A percentile compares a stretch with the other conserved stretches of the same genome.
These are phyloP conservation scores for Amphichorda felina DNA, from an alignment of 2,329 filamentous ascomycete species.

Conservation along the genomic window DNA sequence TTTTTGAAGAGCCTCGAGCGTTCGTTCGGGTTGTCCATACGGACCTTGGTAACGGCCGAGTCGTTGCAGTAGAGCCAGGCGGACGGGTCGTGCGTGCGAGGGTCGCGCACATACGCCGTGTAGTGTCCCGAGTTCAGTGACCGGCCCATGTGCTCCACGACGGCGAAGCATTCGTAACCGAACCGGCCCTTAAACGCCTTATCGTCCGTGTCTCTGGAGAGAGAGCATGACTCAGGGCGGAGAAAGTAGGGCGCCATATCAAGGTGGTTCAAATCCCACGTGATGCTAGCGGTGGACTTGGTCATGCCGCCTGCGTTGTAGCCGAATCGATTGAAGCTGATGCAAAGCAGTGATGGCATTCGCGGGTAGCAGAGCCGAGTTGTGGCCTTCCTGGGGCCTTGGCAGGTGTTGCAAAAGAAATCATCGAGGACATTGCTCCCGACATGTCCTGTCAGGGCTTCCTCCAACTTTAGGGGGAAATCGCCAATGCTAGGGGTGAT, in stretches of 20 bases:
- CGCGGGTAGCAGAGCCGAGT: constrained; percentile 66
- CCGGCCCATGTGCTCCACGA: constrained; percentile 64
- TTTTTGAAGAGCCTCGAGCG: constrained; percentile 26
- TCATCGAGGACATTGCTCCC: constrained; percentile 54
- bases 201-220: constrained; percentile 13
- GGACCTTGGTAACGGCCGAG: constrained; percentile 21
- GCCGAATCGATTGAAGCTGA: constrained; percentile 57
- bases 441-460: constrained; percentile 60
- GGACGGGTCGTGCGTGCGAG: constrained; percentile 26
- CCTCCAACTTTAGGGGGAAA: constrained; percentile 29
- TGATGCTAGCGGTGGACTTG: constrained; percentile 62
- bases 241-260: constrained; percentile 35
- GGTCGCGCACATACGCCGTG: constrained; percentile 55
- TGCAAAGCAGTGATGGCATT: constrained; percentile 66
- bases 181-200: constrained; percentile 43
- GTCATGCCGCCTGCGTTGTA: constrained; percentile 21
- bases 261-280: constrained; percentile 65
- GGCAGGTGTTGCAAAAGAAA: constrained; percentile 67
- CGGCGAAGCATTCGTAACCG: constrained; percentile 75
- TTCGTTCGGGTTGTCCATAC: constrained; percentile 24
- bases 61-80: constrained; percentile 42
- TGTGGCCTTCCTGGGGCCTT: constrained; percentile 51
- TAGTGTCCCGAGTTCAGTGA: constrained; percentile 70
- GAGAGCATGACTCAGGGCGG: constrained; percentile 17
- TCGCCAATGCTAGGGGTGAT: constrained; percentile 30